Conservation (phyloP, 164 flowering plant species). For the Magnolia changhungtana region DNA sequence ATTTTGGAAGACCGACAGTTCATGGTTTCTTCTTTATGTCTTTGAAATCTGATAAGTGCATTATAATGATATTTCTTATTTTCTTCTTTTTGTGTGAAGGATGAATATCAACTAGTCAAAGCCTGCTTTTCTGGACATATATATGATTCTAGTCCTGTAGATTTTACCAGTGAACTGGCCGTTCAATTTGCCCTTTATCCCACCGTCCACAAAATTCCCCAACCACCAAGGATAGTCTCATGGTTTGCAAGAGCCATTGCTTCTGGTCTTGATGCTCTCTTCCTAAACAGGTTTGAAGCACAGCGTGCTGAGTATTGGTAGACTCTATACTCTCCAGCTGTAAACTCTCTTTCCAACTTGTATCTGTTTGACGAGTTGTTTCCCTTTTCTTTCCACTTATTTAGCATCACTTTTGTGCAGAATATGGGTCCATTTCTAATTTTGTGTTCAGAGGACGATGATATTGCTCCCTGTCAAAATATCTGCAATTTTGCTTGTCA, state of each 20-base stretch:
- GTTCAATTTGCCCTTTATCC: constrained; percentile 71
- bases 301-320: too few species aligned
- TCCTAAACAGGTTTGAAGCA: constrained; percentile 25
- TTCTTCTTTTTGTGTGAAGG: constrained; percentile 40
- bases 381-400: constrained; percentile 5
- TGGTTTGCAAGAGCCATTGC: constrained; percentile 72
- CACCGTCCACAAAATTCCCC: constrained; percentile 49
- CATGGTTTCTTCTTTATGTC: background rate
- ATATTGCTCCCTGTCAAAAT: constrained; percentile 70
- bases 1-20: background rate
- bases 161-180: constrained; percentile 82
- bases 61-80: background rate
- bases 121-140: constrained; percentile 71
- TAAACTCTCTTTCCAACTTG: background rate
- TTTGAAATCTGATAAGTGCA: background rate
- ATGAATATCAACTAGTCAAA: constrained; percentile 56
- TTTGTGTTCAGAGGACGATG: constrained; percentile 80
- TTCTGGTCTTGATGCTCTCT: constrained; percentile 30
- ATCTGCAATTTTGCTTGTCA: constrained; percentile 71
- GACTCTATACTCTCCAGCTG: too few species aligned
- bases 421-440: constrained; percentile 76
- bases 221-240: constrained; percentile 58
- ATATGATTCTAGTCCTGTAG: constrained; percentile 88
- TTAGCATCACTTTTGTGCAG: constrained; percentile 35
- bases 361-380: background rate